A percentile compares a stretch with the other conserved stretches of the same genome.
phyloP scores from a whole-genome alignment of 805 yeast genomes.

The Wickerhamomyces hampshirensis region DNA sequence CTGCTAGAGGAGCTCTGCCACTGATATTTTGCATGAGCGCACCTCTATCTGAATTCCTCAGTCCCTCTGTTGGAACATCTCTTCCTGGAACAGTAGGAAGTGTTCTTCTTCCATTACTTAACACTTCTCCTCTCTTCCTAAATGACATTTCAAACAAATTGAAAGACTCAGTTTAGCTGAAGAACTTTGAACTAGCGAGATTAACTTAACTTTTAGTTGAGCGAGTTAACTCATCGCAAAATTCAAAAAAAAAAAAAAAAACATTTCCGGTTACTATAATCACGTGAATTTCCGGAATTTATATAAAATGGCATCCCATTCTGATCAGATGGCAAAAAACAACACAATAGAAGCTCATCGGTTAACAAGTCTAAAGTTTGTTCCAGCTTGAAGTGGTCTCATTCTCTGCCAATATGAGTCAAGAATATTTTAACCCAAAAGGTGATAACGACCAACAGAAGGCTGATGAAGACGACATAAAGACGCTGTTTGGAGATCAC shows the following conservation, averaged over 20 bases:
- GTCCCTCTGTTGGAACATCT: constrained; percentile 5
- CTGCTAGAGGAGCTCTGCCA: constrained; percentile 3
- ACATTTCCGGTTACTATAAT: too few species aligned
- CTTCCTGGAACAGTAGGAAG: constrained; percentile 17
- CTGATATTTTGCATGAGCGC: not conserved
- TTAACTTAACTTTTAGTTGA: too few species aligned
- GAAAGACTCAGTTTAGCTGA: too few species aligned
- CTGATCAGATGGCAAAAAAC: too few species aligned
- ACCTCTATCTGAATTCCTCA: not conserved
- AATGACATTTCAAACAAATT: constrained; percentile 51
- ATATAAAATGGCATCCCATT: too few species aligned
- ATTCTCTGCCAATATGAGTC: constrained; percentile 14
- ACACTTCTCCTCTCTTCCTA: constrained; percentile 51
- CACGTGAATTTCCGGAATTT: too few species aligned
- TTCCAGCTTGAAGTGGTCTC: too few species aligned
- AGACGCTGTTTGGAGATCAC: constrained; percentile 17
- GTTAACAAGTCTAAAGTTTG: too few species aligned
- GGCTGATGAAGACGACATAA: constrained; percentile 12
- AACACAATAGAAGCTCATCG: constrained; percentile 1
- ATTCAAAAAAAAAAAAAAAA: too few species aligned
- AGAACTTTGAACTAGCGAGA: too few species aligned
- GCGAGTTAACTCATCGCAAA: too few species aligned
- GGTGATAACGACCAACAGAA: constrained; percentile 1
- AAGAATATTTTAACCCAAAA: constrained; percentile 1
- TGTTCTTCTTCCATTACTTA: constrained; percentile 20